Base-by-base conservation (phyloP, 1,139 yeast species). In the Pichia sp. region DNA sequence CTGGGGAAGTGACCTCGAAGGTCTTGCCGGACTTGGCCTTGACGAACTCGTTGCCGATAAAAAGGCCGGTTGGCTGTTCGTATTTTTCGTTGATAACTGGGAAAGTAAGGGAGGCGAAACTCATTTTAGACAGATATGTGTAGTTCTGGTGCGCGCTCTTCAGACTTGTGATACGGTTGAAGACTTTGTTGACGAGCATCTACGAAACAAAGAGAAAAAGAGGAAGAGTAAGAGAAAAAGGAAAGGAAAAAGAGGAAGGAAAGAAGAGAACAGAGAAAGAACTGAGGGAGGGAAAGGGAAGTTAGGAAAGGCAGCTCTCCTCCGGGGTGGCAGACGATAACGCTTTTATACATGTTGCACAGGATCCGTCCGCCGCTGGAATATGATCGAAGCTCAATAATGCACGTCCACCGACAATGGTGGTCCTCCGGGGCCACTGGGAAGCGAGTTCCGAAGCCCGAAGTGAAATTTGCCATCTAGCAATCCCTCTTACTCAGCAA, bases 61-160 rank as follows among this genome's bases (percentile, higher is more conserved):
- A 81, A 65, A 83, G 69, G 60, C 88, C 88, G 32, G 84, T 78
- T 64, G 90, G 90, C 71, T 84, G 90, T 58, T 77, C 78, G 76
- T 70, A 76, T 56, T 73, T 74, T 55, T 73, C 50, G 77, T 75
- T 36, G 76, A 70, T 57, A 79, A 74, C 51, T 51, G 62, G 62
- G 55, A 59, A 59, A 15, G 61, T 56, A 30, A 59, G 57, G 46
- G 58, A 23, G 30, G 56, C 38, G 34, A 51, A 50, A 15, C 59
- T 30, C 62, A 59, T 59, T 46, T 49, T 59, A 13, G 49, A 31
- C 23, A 34, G 15, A 16, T 19, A 19, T 31, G 8, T 5, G 7
- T 11, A 26, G 10, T 19, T 19, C 23, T 19, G 19, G 40, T 2
- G 40, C 41, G 41, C 11, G 30, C 16, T 19, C 23, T 47, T 47